Conservation (phyloP, 1,284 basidiomycete genomes). For the Sporisorium exsertum region DNA sequence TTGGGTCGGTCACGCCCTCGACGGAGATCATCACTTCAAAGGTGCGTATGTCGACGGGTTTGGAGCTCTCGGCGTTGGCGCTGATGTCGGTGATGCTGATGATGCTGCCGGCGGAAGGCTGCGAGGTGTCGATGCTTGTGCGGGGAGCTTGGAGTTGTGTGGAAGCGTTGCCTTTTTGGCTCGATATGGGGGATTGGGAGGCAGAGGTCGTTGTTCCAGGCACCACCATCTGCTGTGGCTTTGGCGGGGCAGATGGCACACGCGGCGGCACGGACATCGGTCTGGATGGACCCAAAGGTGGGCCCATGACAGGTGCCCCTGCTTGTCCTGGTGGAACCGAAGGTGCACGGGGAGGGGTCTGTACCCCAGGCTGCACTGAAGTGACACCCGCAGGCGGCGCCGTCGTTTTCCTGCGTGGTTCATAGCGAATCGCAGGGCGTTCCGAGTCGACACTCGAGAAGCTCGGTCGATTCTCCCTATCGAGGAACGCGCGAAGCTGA, state of each 20-base stretch:
- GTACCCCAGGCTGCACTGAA: constrained; percentile 23
- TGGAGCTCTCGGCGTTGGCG: constrained; percentile 48
- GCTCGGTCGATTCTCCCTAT: constrained; percentile 28
- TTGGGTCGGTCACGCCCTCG: constrained; percentile 40
- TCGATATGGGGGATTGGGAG: neutral
- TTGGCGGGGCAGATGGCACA: constrained; percentile 35
- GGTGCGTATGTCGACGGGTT: constrained; percentile 50
- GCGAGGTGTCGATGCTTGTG: constrained; percentile 11
- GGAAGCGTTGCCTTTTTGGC: constrained; percentile 10
- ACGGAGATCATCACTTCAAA: constrained; percentile 66
- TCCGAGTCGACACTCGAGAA: constrained; percentile 37
- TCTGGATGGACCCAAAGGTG: constrained; percentile 34
- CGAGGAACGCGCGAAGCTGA: constrained; percentile 23
- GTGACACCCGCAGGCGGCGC: constrained; percentile 6
- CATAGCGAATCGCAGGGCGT: constrained; percentile 20
- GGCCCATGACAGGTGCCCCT: constrained; percentile 31
- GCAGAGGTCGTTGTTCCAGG: constrained; percentile 7
- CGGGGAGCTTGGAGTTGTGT: neutral
- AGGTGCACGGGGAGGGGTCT: constrained; percentile 40
- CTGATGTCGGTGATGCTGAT: constrained; percentile 62
- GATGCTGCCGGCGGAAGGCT: neutral
- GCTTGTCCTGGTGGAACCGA: constrained; percentile 31
- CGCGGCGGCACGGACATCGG: constrained; percentile 51
- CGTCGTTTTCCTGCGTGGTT: constrained; percentile 41
- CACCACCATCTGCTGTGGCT: constrained; percentile 26